A percentile compares a stretch with the other conserved stretches of the same genome.
phyloP scores from a whole-genome alignment of 257 asterid species.

The Solanum virginianum region DNA sequence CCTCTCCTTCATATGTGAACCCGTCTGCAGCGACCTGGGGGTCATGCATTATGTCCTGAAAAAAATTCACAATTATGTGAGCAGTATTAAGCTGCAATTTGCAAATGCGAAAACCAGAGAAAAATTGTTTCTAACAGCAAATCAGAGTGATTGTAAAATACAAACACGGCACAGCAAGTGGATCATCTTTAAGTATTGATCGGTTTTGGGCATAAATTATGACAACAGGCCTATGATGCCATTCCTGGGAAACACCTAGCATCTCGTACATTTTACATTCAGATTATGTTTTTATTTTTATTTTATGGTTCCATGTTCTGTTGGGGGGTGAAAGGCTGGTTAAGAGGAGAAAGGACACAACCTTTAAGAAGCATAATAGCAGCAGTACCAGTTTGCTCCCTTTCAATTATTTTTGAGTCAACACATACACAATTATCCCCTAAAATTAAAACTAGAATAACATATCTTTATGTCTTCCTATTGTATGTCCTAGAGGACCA shows the following conservation, averaged over 20 bases:
- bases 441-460: not conserved
- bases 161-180: not conserved
- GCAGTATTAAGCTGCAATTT: not conserved
- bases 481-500: not conserved
- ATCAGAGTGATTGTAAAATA: not conserved
- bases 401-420: not conserved
- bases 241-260: not conserved
- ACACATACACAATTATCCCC: not conserved
- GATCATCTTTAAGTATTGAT: not conserved
- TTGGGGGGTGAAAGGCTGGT: not conserved
- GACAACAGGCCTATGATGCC: not conserved
- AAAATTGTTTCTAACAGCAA: not conserved
- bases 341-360: not conserved
- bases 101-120: not conserved
- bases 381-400: not conserved
- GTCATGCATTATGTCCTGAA: constrained; percentile 88
- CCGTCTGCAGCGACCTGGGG: constrained; percentile 94
- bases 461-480: not conserved
- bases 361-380: not conserved
- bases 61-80: not conserved
- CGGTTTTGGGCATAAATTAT: not conserved
- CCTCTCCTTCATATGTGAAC: constrained; percentile 84
- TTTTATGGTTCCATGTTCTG: not conserved
- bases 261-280: not conserved
- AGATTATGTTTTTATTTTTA: not conserved